phyloP scores from a whole-genome alignment of 2,329 filamentous ascomycete species.

The Exophiala alcalophila region DNA sequence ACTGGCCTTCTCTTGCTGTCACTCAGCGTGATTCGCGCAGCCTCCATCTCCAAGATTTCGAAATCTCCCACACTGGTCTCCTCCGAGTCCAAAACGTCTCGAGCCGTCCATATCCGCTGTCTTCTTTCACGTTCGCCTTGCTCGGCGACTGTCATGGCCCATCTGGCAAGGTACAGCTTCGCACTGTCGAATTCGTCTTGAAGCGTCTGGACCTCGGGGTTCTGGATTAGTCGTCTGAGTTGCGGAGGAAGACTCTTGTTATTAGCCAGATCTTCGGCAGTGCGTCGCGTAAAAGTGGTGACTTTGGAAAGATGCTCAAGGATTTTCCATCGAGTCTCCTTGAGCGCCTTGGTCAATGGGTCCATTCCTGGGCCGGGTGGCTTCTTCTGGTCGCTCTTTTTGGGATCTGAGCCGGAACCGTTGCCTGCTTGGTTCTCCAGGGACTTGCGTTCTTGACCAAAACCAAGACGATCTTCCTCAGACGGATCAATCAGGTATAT shows the following conservation, averaged over 20 bases:
- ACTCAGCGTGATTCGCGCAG: conserved; percentile 67
- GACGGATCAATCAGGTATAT: conserved; percentile 88
- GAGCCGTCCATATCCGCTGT: conserved; percentile 87
- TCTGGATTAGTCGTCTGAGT: conserved; percentile 76
- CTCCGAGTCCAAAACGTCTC: conserved; percentile 88
- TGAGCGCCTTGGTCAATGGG: conserved; percentile 86
- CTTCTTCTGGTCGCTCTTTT: conserved; percentile 42
- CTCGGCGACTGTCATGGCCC: conserved; percentile 98
- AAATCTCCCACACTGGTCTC: conserved; percentile 95
- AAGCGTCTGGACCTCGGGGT: conserved; percentile 89
- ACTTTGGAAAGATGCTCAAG: conserved; percentile 97
- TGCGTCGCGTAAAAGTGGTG: conserved; percentile 88
- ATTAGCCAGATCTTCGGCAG: conserved; percentile 86
- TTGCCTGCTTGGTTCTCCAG: conserved; percentile 40
- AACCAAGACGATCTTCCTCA: conserved; percentile 77
- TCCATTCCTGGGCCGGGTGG: conserved; percentile 60
- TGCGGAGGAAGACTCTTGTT: conserved; percentile 90
- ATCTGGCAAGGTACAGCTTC: conserved; percentile 86
- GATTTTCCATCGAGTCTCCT: conserved; percentile 93
- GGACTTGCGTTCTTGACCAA: conserved; percentile 59
- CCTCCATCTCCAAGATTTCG: conserved; percentile 80
- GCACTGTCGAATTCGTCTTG: conserved; percentile 98
- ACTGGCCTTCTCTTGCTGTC: conserved; percentile 71
- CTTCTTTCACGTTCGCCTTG: conserved; percentile 86
- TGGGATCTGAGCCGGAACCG: conserved; percentile 37